A percentile compares a stretch with the other conserved stretches of the same genome.
These are phyloP conservation scores for Tolypocladium album DNA, from an alignment of 2,329 filamentous ascomycete genomes.

Conservation along the genomic window DNA sequence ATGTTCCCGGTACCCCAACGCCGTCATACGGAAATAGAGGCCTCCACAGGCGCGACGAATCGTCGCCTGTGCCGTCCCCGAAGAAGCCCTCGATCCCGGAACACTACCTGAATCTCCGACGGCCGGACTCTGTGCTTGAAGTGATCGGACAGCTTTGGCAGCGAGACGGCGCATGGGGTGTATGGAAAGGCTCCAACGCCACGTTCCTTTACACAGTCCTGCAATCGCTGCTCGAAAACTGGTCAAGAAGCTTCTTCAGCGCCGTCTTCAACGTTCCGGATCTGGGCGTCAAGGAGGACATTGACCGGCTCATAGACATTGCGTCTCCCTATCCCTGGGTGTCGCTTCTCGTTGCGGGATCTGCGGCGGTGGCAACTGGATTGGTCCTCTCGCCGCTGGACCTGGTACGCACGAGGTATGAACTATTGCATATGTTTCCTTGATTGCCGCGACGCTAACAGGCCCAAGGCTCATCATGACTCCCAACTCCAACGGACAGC, in stretches of 20 bases:
- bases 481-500: slow-evolving; percentile 60
- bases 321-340: slow-evolving; percentile 74
- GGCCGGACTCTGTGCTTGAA: slow-evolving; percentile 72
- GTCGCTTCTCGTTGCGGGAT: slow-evolving; percentile 62
- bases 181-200: slow-evolving; percentile 90
- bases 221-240: slow-evolving; percentile 79
- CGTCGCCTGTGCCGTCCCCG: slow-evolving; percentile 16
- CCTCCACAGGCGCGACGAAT: slow-evolving; percentile 18
- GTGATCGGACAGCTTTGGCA: slow-evolving; percentile 82
- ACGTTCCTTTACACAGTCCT: slow-evolving; percentile 88
- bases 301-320: slow-evolving; percentile 62
- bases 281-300: slow-evolving; percentile 61
- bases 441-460: no score
- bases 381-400: slow-evolving; percentile 80
- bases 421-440: no score
- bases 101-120: slow-evolving; percentile 60
- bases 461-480: slow-evolving; percentile 69
- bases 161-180: slow-evolving; percentile 79
- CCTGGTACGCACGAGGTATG: slow-evolving; percentile 69
- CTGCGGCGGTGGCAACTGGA: slow-evolving; percentile 60
- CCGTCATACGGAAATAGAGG: slow-evolving; percentile 22
- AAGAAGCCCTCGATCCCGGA: slow-evolving; percentile 23
- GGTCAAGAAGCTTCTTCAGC: slow-evolving; percentile 82
- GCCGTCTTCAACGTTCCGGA: slow-evolving; percentile 87
- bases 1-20: slow-evolving; percentile 42